A percentile compares a stretch with the other conserved stretches of the same genome.
phyloP scores from a whole-genome alignment of 164 flowering plant species.

The Vitis cinerea region DNA sequence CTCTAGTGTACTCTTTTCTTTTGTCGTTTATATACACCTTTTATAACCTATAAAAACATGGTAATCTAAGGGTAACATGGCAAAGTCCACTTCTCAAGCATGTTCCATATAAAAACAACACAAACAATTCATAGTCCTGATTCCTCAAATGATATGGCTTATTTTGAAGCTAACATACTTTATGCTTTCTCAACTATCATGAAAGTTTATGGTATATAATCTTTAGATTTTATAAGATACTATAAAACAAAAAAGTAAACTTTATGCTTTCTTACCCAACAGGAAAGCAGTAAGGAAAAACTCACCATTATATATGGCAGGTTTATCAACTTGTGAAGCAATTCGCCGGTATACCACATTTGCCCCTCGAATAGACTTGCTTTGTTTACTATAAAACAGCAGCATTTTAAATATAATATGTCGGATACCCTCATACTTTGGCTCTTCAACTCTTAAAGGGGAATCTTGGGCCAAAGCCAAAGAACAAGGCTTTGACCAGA shows the following conservation, averaged over 20 bases:
- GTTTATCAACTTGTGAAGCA: constrained; percentile 74
- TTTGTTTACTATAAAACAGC: constrained; percentile 89
- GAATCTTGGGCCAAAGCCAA: constrained; percentile 79
- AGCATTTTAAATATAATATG: constrained; percentile 56
- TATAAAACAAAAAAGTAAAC: neutral
- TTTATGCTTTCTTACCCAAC: neutral
- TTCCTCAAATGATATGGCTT: too few species aligned
- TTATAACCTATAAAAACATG: too few species aligned
- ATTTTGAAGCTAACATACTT: too few species aligned
- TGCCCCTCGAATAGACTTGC: constrained; percentile 84
- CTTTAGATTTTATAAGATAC: neutral
- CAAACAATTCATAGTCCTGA: too few species aligned
- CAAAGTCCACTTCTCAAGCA: too few species aligned
- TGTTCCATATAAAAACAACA: too few species aligned
- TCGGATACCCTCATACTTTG: constrained; percentile 64
- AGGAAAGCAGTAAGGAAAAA: neutral
- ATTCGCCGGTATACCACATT: constrained; percentile 76
- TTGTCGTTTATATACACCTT: too few species aligned
- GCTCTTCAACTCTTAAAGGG: constrained; percentile 78
- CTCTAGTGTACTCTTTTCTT: too few species aligned
- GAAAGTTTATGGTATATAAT: too few species aligned
- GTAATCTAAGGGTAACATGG: too few species aligned
- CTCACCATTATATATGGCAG: constrained; percentile 79
- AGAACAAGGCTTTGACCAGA: constrained; percentile 82
- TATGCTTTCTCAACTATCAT: too few species aligned